A percentile compares a stretch with the other conserved stretches of the same genome.
phyloP scores from a whole-genome alignment of 139 green algal species.

The Closterium sp. region DNA sequence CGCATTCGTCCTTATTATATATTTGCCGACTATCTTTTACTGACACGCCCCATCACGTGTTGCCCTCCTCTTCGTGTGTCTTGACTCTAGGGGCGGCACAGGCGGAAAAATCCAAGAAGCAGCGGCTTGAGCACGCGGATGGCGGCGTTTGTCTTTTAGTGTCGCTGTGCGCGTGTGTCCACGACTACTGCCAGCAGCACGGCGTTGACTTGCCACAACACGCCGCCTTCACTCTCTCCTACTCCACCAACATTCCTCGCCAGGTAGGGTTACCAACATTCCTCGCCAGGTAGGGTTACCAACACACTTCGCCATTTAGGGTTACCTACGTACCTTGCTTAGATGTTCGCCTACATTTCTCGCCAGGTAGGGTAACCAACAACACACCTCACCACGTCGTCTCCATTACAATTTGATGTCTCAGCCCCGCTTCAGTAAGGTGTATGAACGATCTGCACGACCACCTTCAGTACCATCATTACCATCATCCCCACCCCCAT shows the following conservation, averaged over 20 bases:
- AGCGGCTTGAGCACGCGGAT: constrained; percentile 49
- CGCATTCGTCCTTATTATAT: neutral
- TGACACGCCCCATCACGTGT: too few species aligned
- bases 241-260: constrained; percentile 81
- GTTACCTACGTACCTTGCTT: too few species aligned
- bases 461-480: too few species aligned
- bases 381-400: too few species aligned
- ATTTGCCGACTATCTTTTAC: too few species aligned
- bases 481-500: too few species aligned
- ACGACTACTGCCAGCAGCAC: constrained; percentile 60
- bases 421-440: too few species aligned
- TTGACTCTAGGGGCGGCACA: constrained; percentile 1
- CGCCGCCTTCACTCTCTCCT: constrained; percentile 72
- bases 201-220: constrained; percentile 54
- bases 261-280: constrained; percentile 11
- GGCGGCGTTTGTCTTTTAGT: constrained; percentile 81
- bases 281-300: too few species aligned
- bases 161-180: constrained; percentile 71
- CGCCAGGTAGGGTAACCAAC: too few species aligned
- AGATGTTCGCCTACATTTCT: too few species aligned
- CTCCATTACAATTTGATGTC: too few species aligned
- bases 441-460: too few species aligned
- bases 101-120: neutral
- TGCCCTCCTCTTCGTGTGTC: neutral
- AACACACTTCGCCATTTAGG: neutral